phyloP scores from a whole-genome alignment of 1,284 basidiomycete genomes.

The Cryptococcus sp. region DNA sequence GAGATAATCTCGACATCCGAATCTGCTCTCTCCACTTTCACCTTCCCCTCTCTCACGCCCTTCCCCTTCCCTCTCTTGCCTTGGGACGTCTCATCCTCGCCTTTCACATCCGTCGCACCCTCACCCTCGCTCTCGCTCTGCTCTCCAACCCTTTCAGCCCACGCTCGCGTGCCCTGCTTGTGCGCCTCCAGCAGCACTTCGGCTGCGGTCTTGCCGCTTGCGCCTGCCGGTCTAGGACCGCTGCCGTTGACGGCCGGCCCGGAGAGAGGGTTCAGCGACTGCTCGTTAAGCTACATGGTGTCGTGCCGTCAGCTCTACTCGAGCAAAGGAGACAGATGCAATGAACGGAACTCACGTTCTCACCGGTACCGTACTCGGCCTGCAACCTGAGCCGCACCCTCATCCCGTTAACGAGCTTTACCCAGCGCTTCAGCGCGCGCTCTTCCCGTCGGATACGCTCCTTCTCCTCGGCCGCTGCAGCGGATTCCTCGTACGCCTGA shows the following conservation, averaged over 20 bases:
- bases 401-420: slow-evolving; percentile 78
- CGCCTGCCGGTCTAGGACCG: slow-evolving; percentile 1
- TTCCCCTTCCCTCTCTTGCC: too few species aligned
- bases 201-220: slow-evolving; percentile 20
- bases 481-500: slow-evolving; percentile 79
- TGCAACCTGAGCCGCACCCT: slow-evolving; percentile 77
- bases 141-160: slow-evolving; percentile 12
- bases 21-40: background rate
- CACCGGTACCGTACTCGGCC: slow-evolving; percentile 65
- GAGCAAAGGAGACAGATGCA: too few species aligned
- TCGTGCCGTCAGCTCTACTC: too few species aligned
- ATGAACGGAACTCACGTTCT: slow-evolving; percentile 29
- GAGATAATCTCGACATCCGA: too few species aligned
- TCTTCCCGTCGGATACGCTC: slow-evolving; percentile 73
- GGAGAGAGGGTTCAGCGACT: slow-evolving; percentile 37
- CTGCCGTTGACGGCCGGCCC: slow-evolving; percentile 8
- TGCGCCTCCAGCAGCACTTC: slow-evolving; percentile 31
- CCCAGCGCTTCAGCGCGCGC: slow-evolving; percentile 83
- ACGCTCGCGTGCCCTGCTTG: slow-evolving; percentile 16
- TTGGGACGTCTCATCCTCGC: background rate
- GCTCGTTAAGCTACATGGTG: slow-evolving; percentile 27
- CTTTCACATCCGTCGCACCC: slow-evolving; percentile 1
- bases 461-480: slow-evolving; percentile 72
- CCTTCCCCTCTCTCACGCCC: background rate
- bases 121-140: background rate